Base-by-base conservation (phyloP, 1,139 yeast species). In the Yamadazyma epiphylla region DNA sequence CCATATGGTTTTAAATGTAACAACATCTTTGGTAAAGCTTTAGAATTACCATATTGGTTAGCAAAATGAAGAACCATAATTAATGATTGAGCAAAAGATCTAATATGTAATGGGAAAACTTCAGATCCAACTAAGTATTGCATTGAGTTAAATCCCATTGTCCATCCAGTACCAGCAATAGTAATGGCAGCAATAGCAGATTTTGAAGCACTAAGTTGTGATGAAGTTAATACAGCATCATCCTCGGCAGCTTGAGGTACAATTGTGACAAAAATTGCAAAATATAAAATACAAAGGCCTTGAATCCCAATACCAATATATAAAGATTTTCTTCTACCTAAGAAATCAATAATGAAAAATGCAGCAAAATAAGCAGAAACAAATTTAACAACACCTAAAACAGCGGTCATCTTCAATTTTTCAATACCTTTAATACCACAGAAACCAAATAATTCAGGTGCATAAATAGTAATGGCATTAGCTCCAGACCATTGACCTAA, bases 401-500 rank as follows among this genome's bases (percentile, higher is more conserved):
- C 49, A 21, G 74, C 74, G 6, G 74, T 65, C 72, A 64, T 64
- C 37, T 64, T 59, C 50, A 70, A 54, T 14, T 45, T 47, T 13
- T 62, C 64, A 19, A 56, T 45, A 21, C 62, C 64, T 22, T 30
- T 29, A 27, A 61, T 50, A 33, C 83, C 83, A 32, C 72, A 67
- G 33, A 74, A 60, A 20, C 61, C 60, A 46, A 77, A 75, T 35
- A 77, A 60, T 36, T 72, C 72, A 13, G 77, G 68, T 13, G 83
- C 74, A 45, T 75, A 76, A 32, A 75, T 72, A n/a, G 80, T 75
- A 29, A 76, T 60, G 3, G 81, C 75, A 40, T 75, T 77, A 15
- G 81, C 78, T 29, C 84, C 84, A 26, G 76, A 60, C 74, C 80
- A 74, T 54, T 77, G 83, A 27, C 78, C 76, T 32, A 77, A 58